Conservation (phyloP, 2,329 filamentous ascomycete genomes). For the Phaeosphaeriaceae sp. region DNA sequence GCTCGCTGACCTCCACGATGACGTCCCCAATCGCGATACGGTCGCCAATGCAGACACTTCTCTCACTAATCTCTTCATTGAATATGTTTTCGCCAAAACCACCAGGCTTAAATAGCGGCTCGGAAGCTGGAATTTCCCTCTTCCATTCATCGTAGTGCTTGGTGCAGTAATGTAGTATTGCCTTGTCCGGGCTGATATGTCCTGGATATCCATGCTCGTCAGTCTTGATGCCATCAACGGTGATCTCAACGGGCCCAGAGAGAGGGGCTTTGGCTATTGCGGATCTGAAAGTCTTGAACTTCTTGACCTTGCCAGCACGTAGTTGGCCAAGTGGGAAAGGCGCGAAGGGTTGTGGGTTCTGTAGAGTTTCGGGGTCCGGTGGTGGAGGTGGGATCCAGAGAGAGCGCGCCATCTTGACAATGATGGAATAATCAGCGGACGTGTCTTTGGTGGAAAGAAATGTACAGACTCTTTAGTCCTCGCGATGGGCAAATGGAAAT, state of each 20-base stretch:
- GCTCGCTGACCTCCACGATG: conserved; percentile 66
- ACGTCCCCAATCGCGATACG: conserved; percentile 60
- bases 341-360: conserved; percentile 31
- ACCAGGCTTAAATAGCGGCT: conserved; percentile 62
- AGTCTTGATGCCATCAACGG: conserved; percentile 60
- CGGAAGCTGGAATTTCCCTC: conserved; percentile 60
- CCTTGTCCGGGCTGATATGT: conserved; percentile 71
- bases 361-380: conserved; percentile 28
- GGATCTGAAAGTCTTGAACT: conserved; percentile 57
- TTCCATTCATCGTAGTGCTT: conserved; percentile 67
- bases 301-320: conserved; percentile 65
- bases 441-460: not conserved
- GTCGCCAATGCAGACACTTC: conserved; percentile 72
- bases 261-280: conserved; percentile 65
- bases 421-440: not conserved
- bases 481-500: not conserved
- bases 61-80: conserved; percentile 66
- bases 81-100: conserved; percentile 73
- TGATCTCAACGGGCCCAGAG: conserved; percentile 56
- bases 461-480: not conserved
- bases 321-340: conserved; percentile 64
- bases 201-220: conserved; percentile 70
- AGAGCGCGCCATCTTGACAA: conserved; percentile 20
- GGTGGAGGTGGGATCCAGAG: conserved; percentile 30
- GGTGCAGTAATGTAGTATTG: conserved; percentile 68